Evolutionary conservation across 345 rosid species (phyloP), one percentile per base, ranked within the genome.

Genomic region (Angophora floribunda): DNA sequence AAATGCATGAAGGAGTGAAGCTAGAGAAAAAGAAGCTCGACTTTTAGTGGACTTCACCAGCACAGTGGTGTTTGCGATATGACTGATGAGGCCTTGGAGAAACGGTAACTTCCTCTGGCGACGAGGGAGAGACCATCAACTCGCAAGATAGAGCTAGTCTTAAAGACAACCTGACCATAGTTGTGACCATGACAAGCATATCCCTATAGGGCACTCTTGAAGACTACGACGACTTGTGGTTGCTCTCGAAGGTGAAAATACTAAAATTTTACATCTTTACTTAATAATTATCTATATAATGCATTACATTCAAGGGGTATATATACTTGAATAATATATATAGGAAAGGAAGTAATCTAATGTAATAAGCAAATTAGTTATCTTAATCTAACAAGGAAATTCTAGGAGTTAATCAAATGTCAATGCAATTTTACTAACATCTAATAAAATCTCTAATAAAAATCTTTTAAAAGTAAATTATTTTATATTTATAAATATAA

Each of bases 131-230:
- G 65, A 59, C 65, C n/a, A 59, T 24, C 0, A 6, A 59, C 65
- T 59, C 3, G 3, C 65, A 10, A 26, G 14, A 11, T 10, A 59
- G 14, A 59, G 15, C 30, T 59, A 59, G 7, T 26, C 12, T 24
- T 0, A 5, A 1, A 59, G 14, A 59, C 11, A 55, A 21, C 26
- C 0, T 8, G 28, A 8, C 26, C 65, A 24, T 26, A 59, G 9
- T 59, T 24, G 65, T 24, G 65, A 24, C 3, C 11, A 10, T 26
- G 30, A 26, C n/a, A 26, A 11, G 30, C 7, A 59, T 0, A 59
- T 57, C n/a, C 65, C 65, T 1, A 11, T 11, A 30, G 30, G 30
- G 65, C 14, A 59, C 30, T 59, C 0, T 59, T 26, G n/a, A 59
- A 26, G 65, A 26, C 4, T 28, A 10, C 0, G 65, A 59, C 28